Conservation (phyloP, 2,329 filamentous ascomycete species). For the Fusarium nelsonii region DNA sequence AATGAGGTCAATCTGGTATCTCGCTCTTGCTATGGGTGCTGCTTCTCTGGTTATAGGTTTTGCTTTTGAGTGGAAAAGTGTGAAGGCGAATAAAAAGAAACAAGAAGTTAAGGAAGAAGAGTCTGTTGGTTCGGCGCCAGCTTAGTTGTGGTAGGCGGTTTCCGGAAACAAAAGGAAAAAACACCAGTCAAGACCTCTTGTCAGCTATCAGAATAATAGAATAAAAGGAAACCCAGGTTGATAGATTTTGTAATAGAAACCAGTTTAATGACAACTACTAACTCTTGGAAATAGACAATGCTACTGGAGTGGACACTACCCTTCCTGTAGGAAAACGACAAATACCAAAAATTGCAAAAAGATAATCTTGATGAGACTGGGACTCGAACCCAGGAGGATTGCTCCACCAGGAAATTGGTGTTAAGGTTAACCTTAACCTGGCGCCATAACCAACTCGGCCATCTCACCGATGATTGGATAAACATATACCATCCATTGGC, state of each 20-base stretch:
- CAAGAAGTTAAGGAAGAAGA: rapidly evolving
- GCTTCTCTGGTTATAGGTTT: constrained; percentile 5
- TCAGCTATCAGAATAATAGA: not conserved
- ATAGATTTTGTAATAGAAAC: not conserved
- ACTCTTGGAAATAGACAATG: too few species aligned
- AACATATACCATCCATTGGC: too few species aligned
- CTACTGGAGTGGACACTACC: too few species aligned
- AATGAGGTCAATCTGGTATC: constrained; percentile 22
- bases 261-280: too few species aligned
- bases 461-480: constrained; percentile 32
- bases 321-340: too few species aligned
- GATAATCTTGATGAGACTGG: constrained; percentile 24
- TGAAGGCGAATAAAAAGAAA: constrained; percentile 5
- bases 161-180: rapidly evolving
- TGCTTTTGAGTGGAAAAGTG: constrained; percentile 25
- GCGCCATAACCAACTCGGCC: constrained; percentile 36
- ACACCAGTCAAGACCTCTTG: not conserved
- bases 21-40: constrained; percentile 6
- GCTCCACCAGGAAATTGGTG: constrained; percentile 34
- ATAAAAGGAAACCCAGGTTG: not conserved
- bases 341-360: constrained; percentile 3
- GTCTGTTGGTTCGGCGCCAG: not conserved
- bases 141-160: not conserved
- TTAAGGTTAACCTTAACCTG: constrained; percentile 35
- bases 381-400: constrained; percentile 36